Percentiles rank a stretch among this genome's conserved stretches.
phyloP scores from a whole-genome alignment of 208 protist species.

The Crithidia expoeki region DNA sequence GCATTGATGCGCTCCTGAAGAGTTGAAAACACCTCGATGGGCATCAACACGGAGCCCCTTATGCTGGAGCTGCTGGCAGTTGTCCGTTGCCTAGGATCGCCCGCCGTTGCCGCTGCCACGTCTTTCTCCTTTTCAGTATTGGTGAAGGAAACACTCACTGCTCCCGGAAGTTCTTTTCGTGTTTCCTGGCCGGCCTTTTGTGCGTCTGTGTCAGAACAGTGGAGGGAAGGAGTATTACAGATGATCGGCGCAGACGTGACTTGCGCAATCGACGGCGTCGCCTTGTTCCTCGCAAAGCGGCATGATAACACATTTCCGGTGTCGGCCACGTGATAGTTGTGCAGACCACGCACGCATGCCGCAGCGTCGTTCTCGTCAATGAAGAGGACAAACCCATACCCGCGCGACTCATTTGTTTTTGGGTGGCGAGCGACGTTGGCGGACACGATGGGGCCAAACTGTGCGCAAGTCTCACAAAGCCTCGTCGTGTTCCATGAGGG shows the following conservation, averaged over 20 bases:
- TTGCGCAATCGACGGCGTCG: constrained; percentile 57
- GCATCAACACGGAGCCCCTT: constrained; percentile 20
- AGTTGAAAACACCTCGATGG: constrained; percentile 25
- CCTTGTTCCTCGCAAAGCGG: constrained; percentile 61
- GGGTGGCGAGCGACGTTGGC: constrained; percentile 62
- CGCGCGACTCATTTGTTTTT: constrained; percentile 49
- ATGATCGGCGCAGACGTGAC: not conserved
- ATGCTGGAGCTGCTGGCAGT: not conserved
- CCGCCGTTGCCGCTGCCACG: not conserved
- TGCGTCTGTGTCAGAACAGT: too few relatives aligned
- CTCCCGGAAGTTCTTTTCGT: too few relatives aligned
- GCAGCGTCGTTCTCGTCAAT: constrained; percentile 44
- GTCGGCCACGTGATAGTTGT: constrained; percentile 19
- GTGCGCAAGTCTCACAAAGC: constrained; percentile 52
- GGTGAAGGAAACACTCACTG: too few relatives aligned
- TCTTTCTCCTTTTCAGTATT: too few relatives aligned
- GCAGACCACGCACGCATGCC: constrained; percentile 41
- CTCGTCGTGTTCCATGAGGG: constrained; percentile 65
- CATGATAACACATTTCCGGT: constrained; percentile 42
- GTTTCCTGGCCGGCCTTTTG: too few relatives aligned
- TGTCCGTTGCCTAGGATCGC: not conserved
- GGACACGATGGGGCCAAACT: constrained; percentile 58
- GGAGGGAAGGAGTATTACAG: too few relatives aligned
- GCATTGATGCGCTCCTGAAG: constrained; percentile 21
- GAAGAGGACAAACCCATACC: constrained; percentile 79